Evolutionary conservation across 257 asterid species (phyloP).

Genomic region (Solanum corneliomulleri): DNA sequence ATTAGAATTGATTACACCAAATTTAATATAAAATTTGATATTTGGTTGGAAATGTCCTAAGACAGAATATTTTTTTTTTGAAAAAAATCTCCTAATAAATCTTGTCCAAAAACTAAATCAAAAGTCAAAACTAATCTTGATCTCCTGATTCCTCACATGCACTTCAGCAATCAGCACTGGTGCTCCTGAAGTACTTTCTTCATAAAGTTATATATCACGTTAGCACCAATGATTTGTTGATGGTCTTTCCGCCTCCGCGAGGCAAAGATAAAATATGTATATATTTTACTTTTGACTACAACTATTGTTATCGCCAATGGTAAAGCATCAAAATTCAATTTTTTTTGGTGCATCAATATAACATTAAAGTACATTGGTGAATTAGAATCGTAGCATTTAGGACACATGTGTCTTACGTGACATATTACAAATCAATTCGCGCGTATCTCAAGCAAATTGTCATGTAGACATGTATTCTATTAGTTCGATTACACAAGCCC

Average conservation of each 20-base stretch:
- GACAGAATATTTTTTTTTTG: neutral
- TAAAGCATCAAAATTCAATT: neutral
- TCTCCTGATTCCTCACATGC: neutral
- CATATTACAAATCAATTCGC: neutral
- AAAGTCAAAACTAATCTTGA: neutral
- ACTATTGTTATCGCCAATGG: neutral
- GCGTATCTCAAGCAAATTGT: rapidly evolving
- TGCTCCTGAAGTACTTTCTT: neutral
- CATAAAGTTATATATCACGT: neutral
- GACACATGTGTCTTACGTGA: neutral
- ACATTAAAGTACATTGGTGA: neutral
- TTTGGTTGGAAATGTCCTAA: rapidly evolving
- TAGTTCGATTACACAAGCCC: neutral
- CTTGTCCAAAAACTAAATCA: neutral
- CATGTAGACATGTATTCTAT: rapidly evolving
- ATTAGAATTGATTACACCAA: no score
- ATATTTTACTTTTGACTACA: neutral
- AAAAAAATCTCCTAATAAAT: neutral
- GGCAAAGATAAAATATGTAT: neutral
- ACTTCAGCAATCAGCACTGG: neutral
- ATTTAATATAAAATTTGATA: no score
- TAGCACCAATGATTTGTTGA: neutral
- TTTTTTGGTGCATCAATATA: neutral
- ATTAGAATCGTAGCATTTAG: neutral
- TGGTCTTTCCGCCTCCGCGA: rapidly evolving